Evolutionary conservation across 345 rosid genomes (phyloP), one percentile per base, ranked within the genome.

Genomic region (Acer saccharum): DNA sequence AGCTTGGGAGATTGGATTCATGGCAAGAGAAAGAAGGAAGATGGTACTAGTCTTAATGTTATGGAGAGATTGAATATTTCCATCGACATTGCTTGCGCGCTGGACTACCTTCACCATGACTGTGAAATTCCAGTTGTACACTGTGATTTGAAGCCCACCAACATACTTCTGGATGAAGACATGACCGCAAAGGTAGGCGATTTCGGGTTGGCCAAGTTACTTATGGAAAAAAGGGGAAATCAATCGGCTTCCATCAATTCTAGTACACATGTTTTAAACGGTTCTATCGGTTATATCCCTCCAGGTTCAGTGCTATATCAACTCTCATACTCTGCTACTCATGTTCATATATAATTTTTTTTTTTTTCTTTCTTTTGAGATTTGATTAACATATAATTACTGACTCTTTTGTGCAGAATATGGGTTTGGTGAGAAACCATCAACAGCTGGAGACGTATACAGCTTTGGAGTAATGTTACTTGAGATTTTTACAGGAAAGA

Each of bases 161-260:
- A 85, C 74, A 68, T 80, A 79, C 84, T 90, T 69, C 57, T 90
- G 12, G 82, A 73, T 17, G 71, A 77, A 57, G 83, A 90, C 25
- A 85, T 88, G 90, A 83, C 81, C 72, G 88, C 94, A 16, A 86
- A 84, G 54, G 86, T 90, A 0, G 89, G 88, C 4, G 94, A 90
- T 68, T 88, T 88, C 14, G 89, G 92, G 25, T 48, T 90, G 69
- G 92, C 91, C 7, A 80, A 21, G 81, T 77, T 78, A 64, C 82
- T 76, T 70, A 69, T 80, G 71, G 73, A 83, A 65, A 74, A 73
- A 44, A 35, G 50, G 4, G 65, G 11, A 7, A 18, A 0, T 67
- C 83, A 84, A 43, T 55, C 72, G n/a, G 63, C 63, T 21, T 84
- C 89, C 13, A 81, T 83, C 16, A 85, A 86, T 68, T 81, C 85